Conservation (phyloP, 768 basidiomycete species). For the Lanmaoa pseudosensibilis region DNA sequence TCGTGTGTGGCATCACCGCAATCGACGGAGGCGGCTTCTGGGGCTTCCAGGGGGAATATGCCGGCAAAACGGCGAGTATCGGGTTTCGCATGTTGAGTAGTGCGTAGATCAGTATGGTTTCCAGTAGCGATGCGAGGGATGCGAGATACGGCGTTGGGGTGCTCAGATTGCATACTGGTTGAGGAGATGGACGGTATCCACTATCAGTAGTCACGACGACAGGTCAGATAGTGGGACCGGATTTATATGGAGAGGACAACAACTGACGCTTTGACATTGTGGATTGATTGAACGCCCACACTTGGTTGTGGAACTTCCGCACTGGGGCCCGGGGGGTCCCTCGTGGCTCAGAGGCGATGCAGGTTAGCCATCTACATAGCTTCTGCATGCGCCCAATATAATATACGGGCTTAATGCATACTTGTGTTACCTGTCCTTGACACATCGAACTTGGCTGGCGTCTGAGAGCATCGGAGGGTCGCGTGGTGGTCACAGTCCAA, state of each 20-base stretch:
- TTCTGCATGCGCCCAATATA: not conserved
- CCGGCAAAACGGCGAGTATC: conserved; percentile 31
- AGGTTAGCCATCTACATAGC: not conserved
- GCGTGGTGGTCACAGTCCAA: not conserved
- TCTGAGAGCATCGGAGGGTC: not conserved
- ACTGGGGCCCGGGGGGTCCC: conserved; percentile 3
- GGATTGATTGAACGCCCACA: conserved; percentile 23
- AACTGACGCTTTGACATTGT: conserved; percentile 28
- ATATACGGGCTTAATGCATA: not conserved
- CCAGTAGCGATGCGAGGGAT: conserved; percentile 4
- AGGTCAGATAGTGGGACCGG: not conserved
- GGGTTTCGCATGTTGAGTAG: not conserved
- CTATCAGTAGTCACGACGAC: conserved; percentile 4
- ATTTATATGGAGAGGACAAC: conserved; percentile 20
- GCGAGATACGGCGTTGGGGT: not conserved
- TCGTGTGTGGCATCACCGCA: conserved; percentile 11
- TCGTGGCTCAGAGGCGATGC: conserved; percentile 20
- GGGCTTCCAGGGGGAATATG: conserved; percentile 19
- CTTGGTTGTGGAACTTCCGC: conserved; percentile 19
- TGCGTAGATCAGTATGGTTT: not conserved
- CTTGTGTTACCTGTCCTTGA: not conserved
- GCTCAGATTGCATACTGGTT: conserved; percentile 11
- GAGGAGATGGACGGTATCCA: not conserved
- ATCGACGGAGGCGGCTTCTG: conserved; percentile 3
- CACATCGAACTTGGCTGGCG: not conserved